phyloP scores from a whole-genome alignment of 1,284 basidiomycete genomes.

The Austroboletus rostrupii region DNA sequence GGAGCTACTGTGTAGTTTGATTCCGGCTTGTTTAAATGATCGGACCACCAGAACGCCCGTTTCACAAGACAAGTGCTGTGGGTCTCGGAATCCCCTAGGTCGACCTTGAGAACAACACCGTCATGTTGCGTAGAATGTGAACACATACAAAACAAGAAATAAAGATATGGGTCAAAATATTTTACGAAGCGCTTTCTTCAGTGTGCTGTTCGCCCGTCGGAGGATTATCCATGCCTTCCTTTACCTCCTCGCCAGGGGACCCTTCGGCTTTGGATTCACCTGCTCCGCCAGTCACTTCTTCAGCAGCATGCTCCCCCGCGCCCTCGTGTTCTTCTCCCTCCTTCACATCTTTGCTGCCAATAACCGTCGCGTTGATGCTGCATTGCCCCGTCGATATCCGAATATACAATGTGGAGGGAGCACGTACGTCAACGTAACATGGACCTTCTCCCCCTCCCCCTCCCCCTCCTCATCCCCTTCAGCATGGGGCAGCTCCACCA shows the following conservation, averaged over 20 bases:
- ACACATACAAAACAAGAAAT: constrained; percentile 6
- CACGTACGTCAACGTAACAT: constrained; percentile 72
- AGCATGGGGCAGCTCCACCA: constrained; percentile 54
- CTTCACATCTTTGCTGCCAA: constrained; percentile 64
- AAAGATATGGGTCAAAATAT: constrained; percentile 5
- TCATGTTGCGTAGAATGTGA: not conserved
- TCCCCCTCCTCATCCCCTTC: constrained; percentile 52
- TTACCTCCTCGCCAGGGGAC: constrained; percentile 9
- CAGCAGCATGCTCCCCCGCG: constrained; percentile 17
- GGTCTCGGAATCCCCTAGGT: no score
- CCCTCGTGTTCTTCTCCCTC: constrained; percentile 31
- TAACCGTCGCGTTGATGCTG: constrained; percentile 74
- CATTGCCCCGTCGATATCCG: not conserved
- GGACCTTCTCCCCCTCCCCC: constrained; percentile 55
- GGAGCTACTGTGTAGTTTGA: no score
- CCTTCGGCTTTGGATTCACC: constrained; percentile 11
- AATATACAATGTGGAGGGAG: constrained; percentile 1
- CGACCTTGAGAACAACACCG: not conserved
- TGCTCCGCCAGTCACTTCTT: constrained; percentile 18
- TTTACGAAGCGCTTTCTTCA: constrained; percentile 21
- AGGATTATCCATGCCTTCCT: constrained; percentile 18
- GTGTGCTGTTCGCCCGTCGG: constrained; percentile 15
- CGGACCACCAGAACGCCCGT: no score
- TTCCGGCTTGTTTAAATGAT: no score
- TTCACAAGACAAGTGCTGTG: no score